Evolutionary conservation across 179 eudicot species (phyloP).

Genomic region (Gypsophila paniculata): DNA sequence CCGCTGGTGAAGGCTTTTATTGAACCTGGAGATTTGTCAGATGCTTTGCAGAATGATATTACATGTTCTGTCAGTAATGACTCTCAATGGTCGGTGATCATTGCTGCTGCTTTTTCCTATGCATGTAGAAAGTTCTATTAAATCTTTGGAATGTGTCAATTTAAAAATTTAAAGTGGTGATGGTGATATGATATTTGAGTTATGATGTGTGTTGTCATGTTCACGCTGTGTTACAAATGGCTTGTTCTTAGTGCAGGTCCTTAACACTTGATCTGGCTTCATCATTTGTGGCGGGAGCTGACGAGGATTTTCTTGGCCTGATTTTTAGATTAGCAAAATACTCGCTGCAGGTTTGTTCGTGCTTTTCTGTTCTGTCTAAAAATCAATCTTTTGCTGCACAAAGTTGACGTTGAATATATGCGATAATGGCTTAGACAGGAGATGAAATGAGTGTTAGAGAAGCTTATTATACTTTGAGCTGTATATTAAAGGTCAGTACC

Average conservation of each 20-base stretch:
- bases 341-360: slow-evolving; percentile 55
- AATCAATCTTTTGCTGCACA: slow-evolving; percentile 3
- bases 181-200: neutral
- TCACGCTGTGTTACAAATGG: slow-evolving; percentile 6
- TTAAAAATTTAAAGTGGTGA: neutral
- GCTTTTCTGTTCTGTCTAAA: neutral
- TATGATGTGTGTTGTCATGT: neutral
- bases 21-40: slow-evolving; percentile 34
- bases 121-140: neutral
- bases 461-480: slow-evolving; percentile 68
- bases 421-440: slow-evolving; percentile 41
- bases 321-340: slow-evolving; percentile 48
- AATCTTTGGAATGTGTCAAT: neutral
- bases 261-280: slow-evolving; percentile 65
- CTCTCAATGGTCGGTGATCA: slow-evolving; percentile 45
- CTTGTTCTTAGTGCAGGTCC: slow-evolving; percentile 40
- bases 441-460: slow-evolving; percentile 43
- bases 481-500: slow-evolving; percentile 59
- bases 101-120: slow-evolving; percentile 6
- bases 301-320: slow-evolving; percentile 54
- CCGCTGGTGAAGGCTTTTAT: slow-evolving; percentile 29
- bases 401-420: slow-evolving; percentile 5
- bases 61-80: slow-evolving; percentile 27
- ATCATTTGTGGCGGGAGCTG: slow-evolving; percentile 62
- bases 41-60: slow-evolving; percentile 32